Base-by-base conservation (phyloP, 1,284 basidiomycete species). In the Agroathelia rolfsii region DNA sequence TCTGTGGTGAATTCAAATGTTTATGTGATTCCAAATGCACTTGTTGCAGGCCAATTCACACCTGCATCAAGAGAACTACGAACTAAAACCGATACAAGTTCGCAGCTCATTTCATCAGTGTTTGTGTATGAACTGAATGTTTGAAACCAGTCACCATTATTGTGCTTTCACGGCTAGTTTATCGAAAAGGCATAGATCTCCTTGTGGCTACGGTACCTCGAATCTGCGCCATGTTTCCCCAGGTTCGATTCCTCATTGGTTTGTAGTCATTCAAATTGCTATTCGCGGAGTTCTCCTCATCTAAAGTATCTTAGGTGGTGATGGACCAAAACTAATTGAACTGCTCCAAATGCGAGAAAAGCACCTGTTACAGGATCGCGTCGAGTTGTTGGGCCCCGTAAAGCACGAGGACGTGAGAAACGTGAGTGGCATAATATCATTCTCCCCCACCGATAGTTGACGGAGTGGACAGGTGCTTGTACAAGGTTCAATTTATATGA, bases 341-440 rank as follows among this genome's bases (percentile, higher is more conserved):
- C 61, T 99, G 3, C 75, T 96, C 18, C 95, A 97, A 61, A 95
- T 95, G 82, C 71, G 92, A 6, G 95, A 99, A 58, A 87, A 85
- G 38, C 62, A 89, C 51, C 64, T 80, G 18, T 66, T 98, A 0
- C 88, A 95, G 54, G 90, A 96, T 48, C 76, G 88, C 3, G 89
- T 99, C 20, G 76, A 86, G 44, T 66, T 98, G 0, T 69, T 96
- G 0, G 95, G 95, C 0, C 64, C 80, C 2, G 72, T 98, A 3
- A 66, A 69, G 7, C 87, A 84, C 36, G 72, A 72, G 16, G 82
- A 94, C 36, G 95, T 96, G 12, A 72, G 75, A 29, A 68, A 75
- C n/a, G 87, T 87, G 43, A 42, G 77, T 55, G 4, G 5, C 4
- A 1, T 11, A 11, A 12, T 14, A 18, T 26, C 13, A 8, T 7